These are phyloP conservation scores for Hypoxylon perforatum DNA, from an alignment of 495 filamentous ascomycete species.

Conservation along the genomic window DNA sequence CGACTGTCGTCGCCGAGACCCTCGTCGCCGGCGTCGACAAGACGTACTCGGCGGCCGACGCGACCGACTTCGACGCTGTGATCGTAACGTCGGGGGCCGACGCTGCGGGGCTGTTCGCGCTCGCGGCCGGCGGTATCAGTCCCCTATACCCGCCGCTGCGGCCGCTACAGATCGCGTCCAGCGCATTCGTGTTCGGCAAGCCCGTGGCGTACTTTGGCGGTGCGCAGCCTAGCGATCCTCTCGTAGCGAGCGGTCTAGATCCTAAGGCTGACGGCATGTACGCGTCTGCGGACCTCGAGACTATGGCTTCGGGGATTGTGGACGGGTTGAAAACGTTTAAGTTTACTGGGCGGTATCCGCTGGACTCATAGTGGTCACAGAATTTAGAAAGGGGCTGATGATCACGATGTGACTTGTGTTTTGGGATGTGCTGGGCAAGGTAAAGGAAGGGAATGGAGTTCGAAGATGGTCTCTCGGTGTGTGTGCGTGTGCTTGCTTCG, in stretches of 20 bases:
- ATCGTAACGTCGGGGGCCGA: constrained; percentile 69
- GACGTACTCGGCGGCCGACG: constrained; percentile 78
- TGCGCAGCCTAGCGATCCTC: constrained; percentile 46
- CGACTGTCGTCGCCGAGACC: constrained; percentile 71
- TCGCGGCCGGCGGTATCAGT: constrained; percentile 39
- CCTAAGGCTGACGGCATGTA: constrained; percentile 64
- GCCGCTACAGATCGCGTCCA: constrained; percentile 71
- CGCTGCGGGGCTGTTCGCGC: constrained; percentile 56
- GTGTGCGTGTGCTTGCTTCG: too few relatives aligned
- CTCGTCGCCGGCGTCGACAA: constrained; percentile 68
- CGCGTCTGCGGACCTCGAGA: constrained; percentile 45
- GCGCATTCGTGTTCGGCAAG: constrained; percentile 79
- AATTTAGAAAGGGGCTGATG: too few relatives aligned
- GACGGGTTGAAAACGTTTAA: constrained; percentile 74
- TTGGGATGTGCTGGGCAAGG: too few relatives aligned
- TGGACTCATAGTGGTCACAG: too few relatives aligned
- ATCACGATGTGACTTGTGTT: too few relatives aligned
- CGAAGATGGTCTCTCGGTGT: too few relatives aligned
- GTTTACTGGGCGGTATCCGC: constrained; percentile 65
- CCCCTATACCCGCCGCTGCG: constrained; percentile 72
- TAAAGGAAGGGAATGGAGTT: too few relatives aligned
- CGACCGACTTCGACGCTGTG: constrained; percentile 77
- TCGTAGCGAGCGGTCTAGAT: constrained; percentile 57
- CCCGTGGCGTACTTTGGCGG: constrained; percentile 72
- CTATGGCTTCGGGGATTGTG: constrained; percentile 61